Evolutionary conservation across 106 monocot genomes (phyloP).

Genomic region (Dendrobium huoshanense): DNA sequence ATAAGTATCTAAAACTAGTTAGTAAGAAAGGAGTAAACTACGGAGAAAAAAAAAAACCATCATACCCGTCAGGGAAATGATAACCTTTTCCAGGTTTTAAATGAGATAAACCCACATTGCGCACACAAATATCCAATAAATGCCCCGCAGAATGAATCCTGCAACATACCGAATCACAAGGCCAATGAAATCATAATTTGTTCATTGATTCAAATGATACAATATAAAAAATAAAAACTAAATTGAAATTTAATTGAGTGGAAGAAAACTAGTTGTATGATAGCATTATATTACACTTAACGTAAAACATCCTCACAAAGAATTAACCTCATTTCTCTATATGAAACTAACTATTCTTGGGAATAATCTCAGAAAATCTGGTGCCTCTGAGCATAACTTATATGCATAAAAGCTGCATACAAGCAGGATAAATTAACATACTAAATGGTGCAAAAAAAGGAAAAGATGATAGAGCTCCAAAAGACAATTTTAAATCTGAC

Average conservation of each 20-base stretch:
- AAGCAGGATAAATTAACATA: too few relatives aligned
- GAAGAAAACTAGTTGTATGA: neutral
- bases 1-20: neutral
- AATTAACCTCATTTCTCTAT: neutral
- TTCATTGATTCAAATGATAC: neutral
- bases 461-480: too few relatives aligned
- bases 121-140: constrained; percentile 77
- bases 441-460: neutral
- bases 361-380: neutral
- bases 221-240: neutral
- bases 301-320: neutral
- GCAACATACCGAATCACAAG: constrained; percentile 15
- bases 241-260: neutral
- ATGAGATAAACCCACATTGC: constrained; percentile 44
- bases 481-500: too few relatives aligned
- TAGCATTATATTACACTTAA: neutral
- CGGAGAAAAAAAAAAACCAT: constrained; percentile 2
- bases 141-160: constrained; percentile 93
- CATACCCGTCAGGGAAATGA: constrained; percentile 86
- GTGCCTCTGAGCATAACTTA: neutral
- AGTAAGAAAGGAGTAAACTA: neutral
- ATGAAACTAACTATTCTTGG: neutral
- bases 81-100: constrained; percentile 65
- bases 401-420: neutral
- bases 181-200: neutral